phyloP scores from a whole-genome alignment of 2,329 filamentous ascomycete species.

The Botrytis medusae region DNA sequence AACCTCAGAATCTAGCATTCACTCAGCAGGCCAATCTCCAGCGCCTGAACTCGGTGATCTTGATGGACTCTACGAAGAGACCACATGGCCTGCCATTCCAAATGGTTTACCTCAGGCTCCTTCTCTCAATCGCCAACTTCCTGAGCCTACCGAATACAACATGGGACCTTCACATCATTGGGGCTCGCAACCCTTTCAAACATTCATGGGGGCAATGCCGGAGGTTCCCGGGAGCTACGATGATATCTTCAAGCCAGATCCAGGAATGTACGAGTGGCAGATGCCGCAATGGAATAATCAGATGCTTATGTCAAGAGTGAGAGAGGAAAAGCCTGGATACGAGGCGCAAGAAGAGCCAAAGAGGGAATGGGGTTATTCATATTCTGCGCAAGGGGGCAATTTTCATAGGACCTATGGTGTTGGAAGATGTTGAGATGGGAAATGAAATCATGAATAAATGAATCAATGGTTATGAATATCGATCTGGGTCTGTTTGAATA shows the following conservation, averaged over 20 bases:
- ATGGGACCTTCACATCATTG: conserved; percentile 33
- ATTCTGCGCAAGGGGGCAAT: conserved; percentile 18
- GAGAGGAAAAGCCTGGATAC: conserved; percentile 36
- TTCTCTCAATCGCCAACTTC: conserved; percentile 10
- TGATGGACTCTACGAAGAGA: conserved; percentile 36
- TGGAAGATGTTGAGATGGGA: conserved; percentile 18
- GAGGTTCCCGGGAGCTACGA: conserved; percentile 35
- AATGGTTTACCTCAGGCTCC: conserved; percentile 29
- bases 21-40: conserved; percentile 23
- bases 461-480: conserved; percentile 3
- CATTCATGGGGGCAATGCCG: conserved; percentile 39
- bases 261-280: conserved; percentile 38
- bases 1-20: conserved; percentile 28
- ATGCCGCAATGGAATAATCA: conserved; percentile 34
- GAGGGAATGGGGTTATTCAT: conserved; percentile 28
- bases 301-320: conserved; percentile 35
- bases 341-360: conserved; percentile 32
- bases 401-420: conserved; percentile 22
- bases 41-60: conserved; percentile 30
- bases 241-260: conserved; percentile 39
- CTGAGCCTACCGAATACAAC: conserved; percentile 29
- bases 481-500: not conserved
- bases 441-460: conserved; percentile 16
- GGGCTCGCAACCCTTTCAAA: conserved; percentile 38
- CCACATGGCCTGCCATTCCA: conserved; percentile 33